These are phyloP conservation scores for Starmerella cellae DNA, from an alignment of 805 yeast genomes.

Conservation along the genomic window DNA sequence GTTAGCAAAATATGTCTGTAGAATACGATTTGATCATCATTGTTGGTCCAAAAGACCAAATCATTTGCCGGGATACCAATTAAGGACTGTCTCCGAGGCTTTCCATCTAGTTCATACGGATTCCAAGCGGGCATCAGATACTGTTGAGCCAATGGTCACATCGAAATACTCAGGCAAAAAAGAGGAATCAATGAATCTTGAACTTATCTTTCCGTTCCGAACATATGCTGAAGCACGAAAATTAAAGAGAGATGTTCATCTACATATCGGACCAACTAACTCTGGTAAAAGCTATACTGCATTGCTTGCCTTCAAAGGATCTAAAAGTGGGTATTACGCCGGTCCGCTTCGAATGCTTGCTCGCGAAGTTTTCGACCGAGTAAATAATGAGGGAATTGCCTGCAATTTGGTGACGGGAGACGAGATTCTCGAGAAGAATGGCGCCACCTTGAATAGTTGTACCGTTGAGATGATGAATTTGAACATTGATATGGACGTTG, in stretches of 20 bases:
- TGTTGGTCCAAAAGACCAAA: too few relatives aligned
- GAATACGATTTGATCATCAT: too few relatives aligned
- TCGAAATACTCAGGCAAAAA: conserved; percentile 36
- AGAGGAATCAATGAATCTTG: too few relatives aligned
- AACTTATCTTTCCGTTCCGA: conserved; percentile 48
- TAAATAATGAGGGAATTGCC: conserved; percentile 47
- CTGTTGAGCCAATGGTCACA: too few relatives aligned
- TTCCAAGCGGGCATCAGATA: too few relatives aligned
- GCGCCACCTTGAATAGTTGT: conserved; percentile 70
- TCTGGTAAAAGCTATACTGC: conserved; percentile 90
- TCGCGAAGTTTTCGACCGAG: conserved; percentile 76
- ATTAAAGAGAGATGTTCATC: conserved; percentile 60
- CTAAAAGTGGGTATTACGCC: conserved; percentile 75
- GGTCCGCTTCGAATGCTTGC: conserved; percentile 89
- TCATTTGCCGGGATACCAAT: too few relatives aligned
- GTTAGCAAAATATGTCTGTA: too few relatives aligned
- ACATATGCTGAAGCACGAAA: conserved; percentile 82
- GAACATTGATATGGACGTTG: conserved; percentile 58
- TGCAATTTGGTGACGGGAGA: conserved; percentile 95
- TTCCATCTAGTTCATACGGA: too few relatives aligned
- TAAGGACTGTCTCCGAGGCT: too few relatives aligned
- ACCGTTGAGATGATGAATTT: conserved; percentile 89
- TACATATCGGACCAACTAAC: conserved; percentile 97
- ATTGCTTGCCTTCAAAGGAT: conserved; percentile 47
- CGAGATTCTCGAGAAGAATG: conserved; percentile 62